Evolutionary conservation across 2,329 filamentous ascomycete species (phyloP), one percentile per base, ranked within the genome.

Genomic region (Purpureocillium lavendulum): DNA sequence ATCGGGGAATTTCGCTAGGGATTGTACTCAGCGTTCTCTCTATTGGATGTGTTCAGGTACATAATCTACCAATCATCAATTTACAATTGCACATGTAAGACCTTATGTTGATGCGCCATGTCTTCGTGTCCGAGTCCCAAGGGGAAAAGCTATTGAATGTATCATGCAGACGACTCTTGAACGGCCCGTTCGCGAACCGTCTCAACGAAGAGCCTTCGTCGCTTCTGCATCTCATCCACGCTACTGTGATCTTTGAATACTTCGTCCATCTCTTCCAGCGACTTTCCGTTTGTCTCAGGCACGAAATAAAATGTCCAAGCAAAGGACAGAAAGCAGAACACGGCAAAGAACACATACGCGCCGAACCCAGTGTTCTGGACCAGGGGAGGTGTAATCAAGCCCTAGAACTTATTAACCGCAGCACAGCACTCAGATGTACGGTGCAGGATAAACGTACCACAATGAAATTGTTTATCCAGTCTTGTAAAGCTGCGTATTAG

Each of bases 391-490:
- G 75, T 79, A 28, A 79, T 67, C 11, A 81, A 58, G 9, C 75
- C 62, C 49, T 51, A 24, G 12, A 26, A 6, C 21, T 5, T 26
- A 10, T 26, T 10, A 26, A 10, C 21, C 5, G 21, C 21, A 26
- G 21, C 21, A 26, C 21, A 26, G 21, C 21, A 26, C 21, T 28
- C 7, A 21, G 6, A 2, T 4, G 8, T 28, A 13, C 21, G 14
- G n/a, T 77, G 66, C 13, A 79, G 58, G 7, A 73, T 60, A 37
- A 41, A 39, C 46, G 40, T 39, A 46, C 52, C 18, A 80, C 75
- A 37, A 78, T 71, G 45, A 82, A 81, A 53, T 82, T 80, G 53
- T 72, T 76, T 3, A 80, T 50, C 65, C 78, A 83, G 52, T 76
- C 53, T 55, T n/a, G 21, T 6, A 26, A 10, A 26, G 10, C 5